phyloP scores from a whole-genome alignment of 1,284 basidiomycete genomes.

The Papiliotrema fonsecae region DNA sequence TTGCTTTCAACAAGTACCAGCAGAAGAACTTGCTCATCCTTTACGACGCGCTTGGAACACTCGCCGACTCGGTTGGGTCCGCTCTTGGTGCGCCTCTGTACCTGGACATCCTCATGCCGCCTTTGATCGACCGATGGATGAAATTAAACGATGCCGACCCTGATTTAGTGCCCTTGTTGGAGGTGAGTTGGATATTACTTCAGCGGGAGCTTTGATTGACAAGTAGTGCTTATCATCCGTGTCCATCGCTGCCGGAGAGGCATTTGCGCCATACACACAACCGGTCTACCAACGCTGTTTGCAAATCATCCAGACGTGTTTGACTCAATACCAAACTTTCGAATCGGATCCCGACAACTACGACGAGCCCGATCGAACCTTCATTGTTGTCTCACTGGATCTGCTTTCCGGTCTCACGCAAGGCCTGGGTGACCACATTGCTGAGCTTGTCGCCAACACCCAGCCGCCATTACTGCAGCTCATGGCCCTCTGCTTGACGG shows the following conservation, averaged over 20 bases:
- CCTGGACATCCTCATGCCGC: slow-evolving; percentile 94
- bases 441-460: slow-evolving; percentile 61
- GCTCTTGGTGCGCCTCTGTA: slow-evolving; percentile 80
- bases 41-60: slow-evolving; percentile 95
- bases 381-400: slow-evolving; percentile 95
- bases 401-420: slow-evolving; percentile 93
- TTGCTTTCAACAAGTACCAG: slow-evolving; percentile 97
- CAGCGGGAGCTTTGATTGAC: neutral
- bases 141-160: slow-evolving; percentile 84
- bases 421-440: slow-evolving; percentile 75
- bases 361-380: slow-evolving; percentile 90
- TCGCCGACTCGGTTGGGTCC: slow-evolving; percentile 90
- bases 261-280: slow-evolving; percentile 82
- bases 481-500: slow-evolving; percentile 76
- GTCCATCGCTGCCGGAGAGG: slow-evolving; percentile 89
- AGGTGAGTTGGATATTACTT: slow-evolving; percentile 54
- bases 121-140: slow-evolving; percentile 84
- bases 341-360: slow-evolving; percentile 63
- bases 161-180: slow-evolving; percentile 88
- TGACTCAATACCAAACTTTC: slow-evolving; percentile 67
- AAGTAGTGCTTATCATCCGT: slow-evolving; percentile 90
- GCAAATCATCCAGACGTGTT: slow-evolving; percentile 73
- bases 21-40: slow-evolving; percentile 99
- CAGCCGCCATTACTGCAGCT: slow-evolving; percentile 73
- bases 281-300: slow-evolving; percentile 92